Conservation (phyloP, 2,329 filamentous ascomycete species). For the Helminthosporium solani region DNA sequence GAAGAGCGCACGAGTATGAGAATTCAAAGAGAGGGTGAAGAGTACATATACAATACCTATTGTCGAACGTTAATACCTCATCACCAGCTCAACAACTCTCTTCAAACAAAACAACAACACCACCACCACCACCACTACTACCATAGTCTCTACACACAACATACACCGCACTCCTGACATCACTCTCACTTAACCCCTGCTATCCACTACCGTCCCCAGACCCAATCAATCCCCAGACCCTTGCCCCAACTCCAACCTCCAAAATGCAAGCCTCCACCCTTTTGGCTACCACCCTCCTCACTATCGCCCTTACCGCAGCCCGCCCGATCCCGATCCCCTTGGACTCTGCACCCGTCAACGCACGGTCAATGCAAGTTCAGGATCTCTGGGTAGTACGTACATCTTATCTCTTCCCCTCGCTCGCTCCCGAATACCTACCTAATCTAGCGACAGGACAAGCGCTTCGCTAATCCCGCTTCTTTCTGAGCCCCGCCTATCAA, state of each 20-base stretch:
- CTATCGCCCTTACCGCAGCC: background rate
- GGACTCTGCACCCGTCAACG: background rate
- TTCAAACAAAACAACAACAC: background rate
- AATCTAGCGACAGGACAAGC: background rate
- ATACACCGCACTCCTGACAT: background rate
- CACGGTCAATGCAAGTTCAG: background rate
- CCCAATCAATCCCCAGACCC: background rate
- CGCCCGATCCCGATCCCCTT: background rate
- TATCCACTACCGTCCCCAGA: background rate
- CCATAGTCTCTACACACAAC: no score
- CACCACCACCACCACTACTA: background rate
- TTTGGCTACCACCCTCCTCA: conserved; percentile 22
- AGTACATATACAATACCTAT: background rate
- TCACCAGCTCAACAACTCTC: background rate
- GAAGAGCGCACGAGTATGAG: background rate
- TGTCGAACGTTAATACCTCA: background rate
- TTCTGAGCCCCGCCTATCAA: no score
- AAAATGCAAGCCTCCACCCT: conserved; percentile 3
- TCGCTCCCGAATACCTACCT: no score
- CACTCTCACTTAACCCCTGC: background rate
- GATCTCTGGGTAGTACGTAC: background rate
- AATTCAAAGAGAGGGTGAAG: background rate
- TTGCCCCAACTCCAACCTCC: background rate
- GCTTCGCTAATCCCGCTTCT: background rate
- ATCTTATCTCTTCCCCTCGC: background rate